Evolutionary conservation across 148 eudicot genomes (phyloP).

Genomic region (Camellia granthamiana): DNA sequence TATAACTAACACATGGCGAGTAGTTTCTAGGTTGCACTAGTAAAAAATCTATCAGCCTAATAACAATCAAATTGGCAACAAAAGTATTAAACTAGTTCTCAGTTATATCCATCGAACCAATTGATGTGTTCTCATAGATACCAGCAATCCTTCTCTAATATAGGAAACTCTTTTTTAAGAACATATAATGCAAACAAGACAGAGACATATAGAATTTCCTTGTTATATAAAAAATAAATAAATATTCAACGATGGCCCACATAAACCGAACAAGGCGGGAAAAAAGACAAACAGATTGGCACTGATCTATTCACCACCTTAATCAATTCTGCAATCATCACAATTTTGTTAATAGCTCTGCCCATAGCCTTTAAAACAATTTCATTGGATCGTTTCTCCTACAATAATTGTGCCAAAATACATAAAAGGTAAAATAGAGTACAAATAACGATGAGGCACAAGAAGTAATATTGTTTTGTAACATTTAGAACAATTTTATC

Average conservation of each 20-base stretch:
- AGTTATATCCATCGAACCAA: slow-evolving; percentile 63
- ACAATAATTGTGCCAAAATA: background rate
- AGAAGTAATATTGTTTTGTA: too few species aligned
- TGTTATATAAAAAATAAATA: background rate
- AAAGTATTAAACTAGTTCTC: slow-evolving; percentile 14
- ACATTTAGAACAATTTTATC: too few species aligned
- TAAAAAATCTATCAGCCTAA: background rate
- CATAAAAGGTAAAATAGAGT: background rate
- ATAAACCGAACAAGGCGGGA: background rate
- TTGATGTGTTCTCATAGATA: slow-evolving; percentile 53
- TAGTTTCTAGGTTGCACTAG: slow-evolving; percentile 58
- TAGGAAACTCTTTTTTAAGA: background rate
- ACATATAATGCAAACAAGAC: background rate
- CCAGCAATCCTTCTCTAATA: slow-evolving; percentile 62
- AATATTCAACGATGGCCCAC: background rate
- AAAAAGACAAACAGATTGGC: background rate
- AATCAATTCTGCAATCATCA: slow-evolving; percentile 64
- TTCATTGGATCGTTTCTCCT: slow-evolving; percentile 66
- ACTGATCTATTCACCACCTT: slow-evolving; percentile 35
- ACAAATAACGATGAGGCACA: background rate
- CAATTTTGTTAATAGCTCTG: slow-evolving; percentile 76
- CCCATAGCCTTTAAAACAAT: slow-evolving; percentile 81
- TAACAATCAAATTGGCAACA: background rate
- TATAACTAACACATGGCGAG: slow-evolving; percentile 71
- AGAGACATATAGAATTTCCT: background rate